A percentile compares a stretch with the other conserved stretches of the same genome.
Conservation (phyloP, 208 protist genomes). For the Porcisia hertigi region DNA sequence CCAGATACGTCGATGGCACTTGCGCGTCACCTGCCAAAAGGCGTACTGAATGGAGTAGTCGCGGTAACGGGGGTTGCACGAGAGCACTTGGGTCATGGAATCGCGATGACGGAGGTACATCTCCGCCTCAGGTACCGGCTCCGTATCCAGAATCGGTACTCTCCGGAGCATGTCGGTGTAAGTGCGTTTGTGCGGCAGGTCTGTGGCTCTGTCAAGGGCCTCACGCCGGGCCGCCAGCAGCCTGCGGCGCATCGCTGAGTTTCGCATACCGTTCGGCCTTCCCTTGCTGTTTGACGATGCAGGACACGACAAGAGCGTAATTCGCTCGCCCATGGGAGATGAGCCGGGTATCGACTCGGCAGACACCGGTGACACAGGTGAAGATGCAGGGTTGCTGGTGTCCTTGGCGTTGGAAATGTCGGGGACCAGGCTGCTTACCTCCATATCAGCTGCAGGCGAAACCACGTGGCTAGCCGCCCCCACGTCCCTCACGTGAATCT, state of each 20-base stretch:
- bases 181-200: conserved; percentile 55
- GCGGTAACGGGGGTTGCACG: conserved; percentile 83
- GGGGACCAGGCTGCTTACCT: background rate
- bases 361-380: background rate
- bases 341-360: background rate
- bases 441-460: too few relatives aligned
- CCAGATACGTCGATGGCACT: conserved; percentile 83
- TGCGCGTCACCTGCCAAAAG: conserved; percentile 82
- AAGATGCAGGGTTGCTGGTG: background rate
- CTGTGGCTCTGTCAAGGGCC: conserved; percentile 38
- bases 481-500: background rate
- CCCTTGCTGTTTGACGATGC: background rate
- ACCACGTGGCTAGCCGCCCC: too few relatives aligned
- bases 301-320: background rate
- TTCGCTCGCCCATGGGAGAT: too few relatives aligned
- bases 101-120: conserved; percentile 46
- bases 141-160: conserved; percentile 52
- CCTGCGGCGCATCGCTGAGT: conserved; percentile 54
- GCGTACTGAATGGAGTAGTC: conserved; percentile 91
- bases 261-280: conserved; percentile 7
- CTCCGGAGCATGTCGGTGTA: conserved; percentile 45
- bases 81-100: conserved; percentile 78
- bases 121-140: conserved; percentile 75
- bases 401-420: background rate
- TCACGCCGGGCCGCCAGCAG: conserved; percentile 40